Conservation (phyloP, 2,329 filamentous ascomycete species). For the Epichloe bromicola region DNA sequence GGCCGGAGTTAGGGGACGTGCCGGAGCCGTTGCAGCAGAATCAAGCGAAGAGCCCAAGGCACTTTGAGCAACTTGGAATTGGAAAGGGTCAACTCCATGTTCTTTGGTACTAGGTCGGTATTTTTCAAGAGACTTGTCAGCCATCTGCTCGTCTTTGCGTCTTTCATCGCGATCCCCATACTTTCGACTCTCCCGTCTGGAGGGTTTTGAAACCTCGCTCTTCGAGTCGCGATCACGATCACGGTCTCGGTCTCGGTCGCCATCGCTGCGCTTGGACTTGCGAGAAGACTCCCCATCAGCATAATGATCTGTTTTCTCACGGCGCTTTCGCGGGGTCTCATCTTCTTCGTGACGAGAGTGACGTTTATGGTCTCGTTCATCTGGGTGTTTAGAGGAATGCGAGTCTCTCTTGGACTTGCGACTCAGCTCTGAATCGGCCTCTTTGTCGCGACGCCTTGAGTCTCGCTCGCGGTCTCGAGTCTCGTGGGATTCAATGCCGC, state of each 20-base stretch:
- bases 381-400: slow-evolving; percentile 15
- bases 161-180: slow-evolving; percentile 15
- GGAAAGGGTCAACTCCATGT: slow-evolving; percentile 38
- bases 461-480: slow-evolving; percentile 11
- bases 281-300: slow-evolving; percentile 12
- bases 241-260: slow-evolving; percentile 15
- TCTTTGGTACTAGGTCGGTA: slow-evolving; percentile 8
- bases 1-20: slow-evolving; percentile 33
- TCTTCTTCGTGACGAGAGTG: slow-evolving; percentile 21
- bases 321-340: slow-evolving; percentile 16
- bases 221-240: slow-evolving; percentile 16
- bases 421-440: slow-evolving; percentile 6
- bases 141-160: slow-evolving; percentile 17
- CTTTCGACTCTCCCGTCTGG: slow-evolving; percentile 13
- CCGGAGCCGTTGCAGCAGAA: slow-evolving; percentile 3
- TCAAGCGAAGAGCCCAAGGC: slow-evolving; percentile 13
- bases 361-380: slow-evolving; percentile 17
- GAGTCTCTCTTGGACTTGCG: slow-evolving; percentile 19
- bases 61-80: slow-evolving; percentile 41
- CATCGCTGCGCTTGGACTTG: slow-evolving; percentile 12
- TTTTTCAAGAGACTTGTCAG: slow-evolving; percentile 9
- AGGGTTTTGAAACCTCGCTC: slow-evolving; percentile 13
- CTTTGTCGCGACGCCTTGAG: slow-evolving; percentile 12
- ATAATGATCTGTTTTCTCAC: slow-evolving; percentile 15
- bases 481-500: slow-evolving; percentile 2